Evolutionary conservation across 768 basidiomycete species (phyloP).

Genomic region (Boletus pseudo-olivaceus): DNA sequence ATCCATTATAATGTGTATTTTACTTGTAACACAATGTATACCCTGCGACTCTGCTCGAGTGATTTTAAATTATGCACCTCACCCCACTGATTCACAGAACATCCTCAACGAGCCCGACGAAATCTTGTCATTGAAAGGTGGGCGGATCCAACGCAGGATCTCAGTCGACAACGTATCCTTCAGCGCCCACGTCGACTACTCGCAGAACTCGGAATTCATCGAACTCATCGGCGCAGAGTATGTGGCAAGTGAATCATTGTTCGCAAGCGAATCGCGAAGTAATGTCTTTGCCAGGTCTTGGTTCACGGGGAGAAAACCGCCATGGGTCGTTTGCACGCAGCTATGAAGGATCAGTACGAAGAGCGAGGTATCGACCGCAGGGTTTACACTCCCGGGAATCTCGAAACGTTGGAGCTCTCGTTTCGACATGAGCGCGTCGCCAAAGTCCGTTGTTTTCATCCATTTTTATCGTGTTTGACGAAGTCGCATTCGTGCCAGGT

Average conservation of each 20-base stretch:
- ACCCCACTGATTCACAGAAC: constrained; percentile 50
- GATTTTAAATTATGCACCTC: constrained; percentile 3
- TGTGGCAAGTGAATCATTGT: constrained; percentile 52
- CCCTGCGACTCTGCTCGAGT: background rate
- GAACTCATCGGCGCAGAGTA: constrained; percentile 87
- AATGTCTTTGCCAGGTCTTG: constrained; percentile 53
- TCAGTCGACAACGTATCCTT: constrained; percentile 95
- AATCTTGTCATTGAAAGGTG: constrained; percentile 70
- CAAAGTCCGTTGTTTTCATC: constrained; percentile 52
- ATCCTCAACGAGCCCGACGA: constrained; percentile 93
- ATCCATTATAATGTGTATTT: constrained; percentile 15
- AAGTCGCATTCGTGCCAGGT: constrained; percentile 47
- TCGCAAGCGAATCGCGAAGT: background rate
- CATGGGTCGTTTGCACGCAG: constrained; percentile 83
- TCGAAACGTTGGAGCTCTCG: constrained; percentile 80
- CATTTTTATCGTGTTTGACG: background rate
- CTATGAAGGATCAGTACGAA: constrained; percentile 80
- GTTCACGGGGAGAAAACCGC: constrained; percentile 93
- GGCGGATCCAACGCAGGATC: constrained; percentile 75
- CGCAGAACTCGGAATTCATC: constrained; percentile 95
- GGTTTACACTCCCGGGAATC: constrained; percentile 88
- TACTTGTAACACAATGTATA: constrained; percentile 11
- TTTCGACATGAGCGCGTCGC: constrained; percentile 88
- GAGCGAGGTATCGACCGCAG: constrained; percentile 88
- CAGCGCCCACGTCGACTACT: constrained; percentile 93